phyloP scores from a whole-genome alignment of 805 yeast genomes.

The Starmerella powellii region DNA sequence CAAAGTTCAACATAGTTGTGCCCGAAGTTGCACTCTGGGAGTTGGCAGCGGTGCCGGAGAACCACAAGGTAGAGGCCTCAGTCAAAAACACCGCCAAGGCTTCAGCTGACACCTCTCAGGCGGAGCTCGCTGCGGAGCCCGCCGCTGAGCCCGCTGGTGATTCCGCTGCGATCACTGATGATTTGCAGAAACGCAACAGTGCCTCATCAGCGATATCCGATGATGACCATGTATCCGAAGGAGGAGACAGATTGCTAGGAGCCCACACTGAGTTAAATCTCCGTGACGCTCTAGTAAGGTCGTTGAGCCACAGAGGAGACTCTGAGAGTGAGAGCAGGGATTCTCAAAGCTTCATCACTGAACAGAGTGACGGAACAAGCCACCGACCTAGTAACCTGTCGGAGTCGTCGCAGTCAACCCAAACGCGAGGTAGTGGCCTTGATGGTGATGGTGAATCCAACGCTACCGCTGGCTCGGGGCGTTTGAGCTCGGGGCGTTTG shows the following conservation, averaged over 20 bases:
- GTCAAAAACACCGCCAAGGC: background rate
- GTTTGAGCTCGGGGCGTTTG: no score
- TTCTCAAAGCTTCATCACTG: background rate
- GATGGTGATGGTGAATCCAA: background rate
- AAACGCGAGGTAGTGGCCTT: no score
- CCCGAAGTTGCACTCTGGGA: constrained; percentile 17
- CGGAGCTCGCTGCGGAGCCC: no score
- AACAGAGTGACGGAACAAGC: background rate
- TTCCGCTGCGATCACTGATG: no score
- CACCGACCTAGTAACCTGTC: no score
- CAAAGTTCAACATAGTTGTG: constrained; percentile 16
- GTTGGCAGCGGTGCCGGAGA: background rate
- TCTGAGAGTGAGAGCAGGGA: background rate
- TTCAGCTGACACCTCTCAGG: no score
- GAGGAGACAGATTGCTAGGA: background rate
- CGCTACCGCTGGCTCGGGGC: no score
- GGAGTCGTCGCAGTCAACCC: no score
- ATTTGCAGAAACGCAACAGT: no score
- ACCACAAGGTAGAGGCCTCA: background rate
- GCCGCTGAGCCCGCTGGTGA: no score
- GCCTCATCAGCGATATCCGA: no score
- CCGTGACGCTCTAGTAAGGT: constrained; percentile 5
- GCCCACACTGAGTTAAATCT: constrained; percentile 9
- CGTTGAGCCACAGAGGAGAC: background rate
- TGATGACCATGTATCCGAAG: background rate